Evolutionary conservation across 768 basidiomycete species (phyloP), one percentile per base, ranked within the genome.

Genomic region (Rhodosporidiobolus odoratus): DNA sequence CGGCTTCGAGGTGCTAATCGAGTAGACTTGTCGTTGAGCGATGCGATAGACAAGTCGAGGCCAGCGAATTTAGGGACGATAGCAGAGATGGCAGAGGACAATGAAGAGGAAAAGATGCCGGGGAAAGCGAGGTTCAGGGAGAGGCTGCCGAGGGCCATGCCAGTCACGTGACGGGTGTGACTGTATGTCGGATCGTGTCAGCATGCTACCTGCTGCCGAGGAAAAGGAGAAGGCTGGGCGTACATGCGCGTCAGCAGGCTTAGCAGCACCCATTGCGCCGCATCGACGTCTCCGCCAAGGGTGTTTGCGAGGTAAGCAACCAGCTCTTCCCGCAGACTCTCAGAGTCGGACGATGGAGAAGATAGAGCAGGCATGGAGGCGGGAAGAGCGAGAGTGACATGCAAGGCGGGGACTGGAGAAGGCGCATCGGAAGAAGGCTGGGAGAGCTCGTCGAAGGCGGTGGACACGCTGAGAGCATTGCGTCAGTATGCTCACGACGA

Each of bases 261-360:
- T 2, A 77, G 62, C 8, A 79, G 57, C 0, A 78, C 52, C 75
- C 75, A 78, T 57, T 78, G 75, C 4, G 76, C 78, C 0, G 78
- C 78, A 37, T 75, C 65, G 23, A 58, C 30, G 63, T 79, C 78
- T 0, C 76, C 76, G 17, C 68, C 72, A 1, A 79, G n/a, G 4
- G 57, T 50, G 4, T 54, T 52, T 1, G 76, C 72, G 12, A 79
- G 60, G 50, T 73, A 72, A 7, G 47, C 54, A 21, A 78, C 47
- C 2, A 78, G 56, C 59, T 71, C 71, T 3, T 32, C 7, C 23
- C 75, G 66, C 5, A 65, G 5, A 3, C 8, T 47, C 25, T 41
- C 53, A 21, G 37, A 6, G 7, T 65, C 56, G 5, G 38, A n/a
- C 3, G 15, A 2, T 2, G 59, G 58, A 6, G 40, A 5, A 0